Conservation (phyloP, 306 rosid genomes). For the Medicago arabica region DNA sequence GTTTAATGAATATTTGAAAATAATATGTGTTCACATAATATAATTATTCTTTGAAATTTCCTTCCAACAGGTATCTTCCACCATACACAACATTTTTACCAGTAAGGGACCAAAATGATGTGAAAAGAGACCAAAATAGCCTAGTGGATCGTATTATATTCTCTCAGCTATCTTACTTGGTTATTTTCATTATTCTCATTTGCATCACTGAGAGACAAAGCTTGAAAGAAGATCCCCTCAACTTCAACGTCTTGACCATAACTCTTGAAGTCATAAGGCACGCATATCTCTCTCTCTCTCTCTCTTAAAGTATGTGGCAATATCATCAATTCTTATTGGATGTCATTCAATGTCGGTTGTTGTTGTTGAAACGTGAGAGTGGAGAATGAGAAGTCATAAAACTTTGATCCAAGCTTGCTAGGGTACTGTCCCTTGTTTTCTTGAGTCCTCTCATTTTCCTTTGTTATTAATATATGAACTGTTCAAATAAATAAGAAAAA, state of each 20-base stretch:
- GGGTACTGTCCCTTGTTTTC: too few species aligned
- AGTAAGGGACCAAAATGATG: constrained; percentile 24
- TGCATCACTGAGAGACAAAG: constrained; percentile 68
- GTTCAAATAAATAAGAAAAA: too few species aligned
- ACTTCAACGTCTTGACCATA: constrained; percentile 64
- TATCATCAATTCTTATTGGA: neutral
- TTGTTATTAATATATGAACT: too few species aligned
- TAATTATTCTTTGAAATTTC: neutral
- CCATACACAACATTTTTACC: constrained; percentile 61
- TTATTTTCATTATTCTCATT: constrained; percentile 60
- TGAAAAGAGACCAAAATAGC: constrained; percentile 2
- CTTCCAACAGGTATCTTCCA: constrained; percentile 64
- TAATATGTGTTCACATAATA: too few species aligned
- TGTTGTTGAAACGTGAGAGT: too few species aligned
- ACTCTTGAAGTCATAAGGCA: constrained; percentile 58
- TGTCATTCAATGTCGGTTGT: too few species aligned
- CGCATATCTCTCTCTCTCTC: neutral
- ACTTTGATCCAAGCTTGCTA: too few species aligned
- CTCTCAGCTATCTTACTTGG: constrained; percentile 69
- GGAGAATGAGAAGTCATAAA: too few species aligned
- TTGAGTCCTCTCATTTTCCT: too few species aligned
- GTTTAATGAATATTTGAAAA: too few species aligned
- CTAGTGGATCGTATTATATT: constrained; percentile 48
- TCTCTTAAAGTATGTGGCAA: neutral
- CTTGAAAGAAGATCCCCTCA: constrained; percentile 74